Percentiles rank a stretch among this genome's conserved stretches.
Evolutionary conservation across 148 eudicot species (phyloP).

Genomic region (Cornus kousa): DNA sequence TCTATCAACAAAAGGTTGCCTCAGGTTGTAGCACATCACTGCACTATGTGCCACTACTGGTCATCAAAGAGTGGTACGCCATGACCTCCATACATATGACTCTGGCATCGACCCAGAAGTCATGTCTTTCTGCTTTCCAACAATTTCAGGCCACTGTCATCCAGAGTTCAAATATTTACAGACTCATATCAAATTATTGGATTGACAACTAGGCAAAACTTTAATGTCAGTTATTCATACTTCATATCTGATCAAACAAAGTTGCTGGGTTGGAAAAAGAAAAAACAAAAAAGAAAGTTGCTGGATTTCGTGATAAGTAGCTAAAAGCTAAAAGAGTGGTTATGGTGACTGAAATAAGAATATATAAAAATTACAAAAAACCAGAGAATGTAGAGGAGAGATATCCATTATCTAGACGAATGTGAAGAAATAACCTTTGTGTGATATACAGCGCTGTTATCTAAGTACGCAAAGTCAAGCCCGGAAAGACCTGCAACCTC

Average conservation of each 20-base stretch:
- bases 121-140: background rate
- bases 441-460: slow-evolving; percentile 93
- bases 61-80: background rate
- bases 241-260: background rate
- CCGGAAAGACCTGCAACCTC: slow-evolving; percentile 96
- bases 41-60: background rate
- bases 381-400: background rate
- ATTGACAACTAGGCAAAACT: background rate
- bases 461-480: slow-evolving; percentile 85
- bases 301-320: background rate
- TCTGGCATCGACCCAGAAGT: background rate
- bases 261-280: background rate
- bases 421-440: slow-evolving; percentile 56
- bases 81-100: background rate
- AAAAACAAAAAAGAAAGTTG: background rate
- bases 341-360: background rate
- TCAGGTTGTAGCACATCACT: background rate
- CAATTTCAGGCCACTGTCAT: background rate
- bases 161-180: background rate
- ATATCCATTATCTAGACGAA: background rate
- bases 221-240: background rate
- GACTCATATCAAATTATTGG: background rate
- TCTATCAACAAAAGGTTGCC: background rate
- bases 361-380: background rate
- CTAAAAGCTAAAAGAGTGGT: background rate